Evolutionary conservation across 225 moss, liverwort and hornwort species (phyloP).

Genomic region (Physcomitrium patens): DNA sequence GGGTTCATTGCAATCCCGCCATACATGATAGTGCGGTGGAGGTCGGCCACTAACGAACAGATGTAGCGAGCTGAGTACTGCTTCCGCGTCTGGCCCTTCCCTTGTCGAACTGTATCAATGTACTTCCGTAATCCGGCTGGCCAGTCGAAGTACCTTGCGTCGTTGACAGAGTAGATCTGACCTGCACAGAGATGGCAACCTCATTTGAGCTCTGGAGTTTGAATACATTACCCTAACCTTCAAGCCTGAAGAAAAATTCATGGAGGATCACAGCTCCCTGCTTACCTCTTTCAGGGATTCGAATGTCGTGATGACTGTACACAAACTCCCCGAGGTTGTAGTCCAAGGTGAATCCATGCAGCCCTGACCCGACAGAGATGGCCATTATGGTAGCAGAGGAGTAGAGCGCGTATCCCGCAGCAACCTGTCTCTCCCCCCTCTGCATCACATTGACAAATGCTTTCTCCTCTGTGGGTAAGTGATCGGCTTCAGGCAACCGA

Average conservation of each 20-base stretch:
- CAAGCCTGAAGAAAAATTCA: too few relatives aligned
- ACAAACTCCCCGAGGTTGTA: slow-evolving; percentile 77
- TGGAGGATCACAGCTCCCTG: too few relatives aligned
- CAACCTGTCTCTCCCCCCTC: slow-evolving; percentile 75
- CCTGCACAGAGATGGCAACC: slow-evolving; percentile 44
- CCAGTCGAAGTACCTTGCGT: slow-evolving; percentile 98
- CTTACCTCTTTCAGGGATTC: slow-evolving; percentile 91
- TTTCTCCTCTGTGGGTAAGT: slow-evolving; percentile 65
- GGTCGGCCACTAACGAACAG: slow-evolving; percentile 91
- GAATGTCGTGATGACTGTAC: slow-evolving; percentile 75
- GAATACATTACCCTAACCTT: too few relatives aligned
- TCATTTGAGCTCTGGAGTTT: not conserved
- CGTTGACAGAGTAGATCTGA: slow-evolving; percentile 97
- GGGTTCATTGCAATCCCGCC: slow-evolving; percentile 98
- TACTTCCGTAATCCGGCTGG: slow-evolving; percentile 78
- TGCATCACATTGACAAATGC: slow-evolving; percentile 80
- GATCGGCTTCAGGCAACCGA: slow-evolving; percentile 50
- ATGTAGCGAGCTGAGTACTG: slow-evolving; percentile 98
- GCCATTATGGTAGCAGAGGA: slow-evolving; percentile 91
- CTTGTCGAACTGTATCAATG: slow-evolving; percentile 92
- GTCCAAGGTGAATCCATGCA: slow-evolving; percentile 88
- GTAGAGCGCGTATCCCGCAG: slow-evolving; percentile 92
- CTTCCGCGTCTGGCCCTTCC: slow-evolving; percentile 86
- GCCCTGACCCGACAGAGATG: slow-evolving; percentile 77
- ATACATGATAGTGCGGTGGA: slow-evolving; percentile 92